Conservation (phyloP, 345 rosid genomes). For the Litchi chinensis region DNA sequence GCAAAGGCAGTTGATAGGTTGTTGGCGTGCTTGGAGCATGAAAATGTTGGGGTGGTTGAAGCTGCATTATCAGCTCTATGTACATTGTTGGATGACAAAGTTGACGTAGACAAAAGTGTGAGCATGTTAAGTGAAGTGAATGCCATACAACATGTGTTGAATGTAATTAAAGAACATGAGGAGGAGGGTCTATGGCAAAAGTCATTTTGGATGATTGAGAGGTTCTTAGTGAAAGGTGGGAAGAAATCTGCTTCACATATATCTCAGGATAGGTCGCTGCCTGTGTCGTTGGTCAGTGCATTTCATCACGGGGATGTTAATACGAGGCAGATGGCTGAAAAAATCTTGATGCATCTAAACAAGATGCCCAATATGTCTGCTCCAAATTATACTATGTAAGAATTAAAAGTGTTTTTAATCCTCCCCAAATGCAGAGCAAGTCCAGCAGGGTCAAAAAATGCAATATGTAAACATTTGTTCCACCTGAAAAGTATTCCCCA, state of each 20-base stretch:
- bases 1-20: constrained; percentile 78
- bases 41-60: constrained; percentile 71
- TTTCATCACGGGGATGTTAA: constrained; percentile 75
- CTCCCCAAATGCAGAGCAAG: not conserved
- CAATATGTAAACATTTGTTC: not conserved
- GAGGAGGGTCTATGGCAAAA: constrained; percentile 72
- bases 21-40: constrained; percentile 73
- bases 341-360: constrained; percentile 70
- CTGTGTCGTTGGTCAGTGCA: constrained; percentile 65
- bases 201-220: constrained; percentile 85
- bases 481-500: not conserved
- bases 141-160: constrained; percentile 54
- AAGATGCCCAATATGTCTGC: constrained; percentile 61
- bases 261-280: constrained; percentile 69
- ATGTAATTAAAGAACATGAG: constrained; percentile 66
- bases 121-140: constrained; percentile 57
- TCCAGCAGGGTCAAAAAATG: not conserved
- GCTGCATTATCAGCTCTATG: constrained; percentile 81
- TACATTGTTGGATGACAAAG: constrained; percentile 81
- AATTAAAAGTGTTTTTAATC: not conserved
- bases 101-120: constrained; percentile 73
- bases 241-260: constrained; percentile 54
- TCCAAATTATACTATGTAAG: constrained; percentile 40
- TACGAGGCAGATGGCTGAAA: constrained; percentile 86
- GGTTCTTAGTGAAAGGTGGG: constrained; percentile 69